phyloP scores from a whole-genome alignment of 768 basidiomycete genomes.

The Termitomyces sp. region DNA sequence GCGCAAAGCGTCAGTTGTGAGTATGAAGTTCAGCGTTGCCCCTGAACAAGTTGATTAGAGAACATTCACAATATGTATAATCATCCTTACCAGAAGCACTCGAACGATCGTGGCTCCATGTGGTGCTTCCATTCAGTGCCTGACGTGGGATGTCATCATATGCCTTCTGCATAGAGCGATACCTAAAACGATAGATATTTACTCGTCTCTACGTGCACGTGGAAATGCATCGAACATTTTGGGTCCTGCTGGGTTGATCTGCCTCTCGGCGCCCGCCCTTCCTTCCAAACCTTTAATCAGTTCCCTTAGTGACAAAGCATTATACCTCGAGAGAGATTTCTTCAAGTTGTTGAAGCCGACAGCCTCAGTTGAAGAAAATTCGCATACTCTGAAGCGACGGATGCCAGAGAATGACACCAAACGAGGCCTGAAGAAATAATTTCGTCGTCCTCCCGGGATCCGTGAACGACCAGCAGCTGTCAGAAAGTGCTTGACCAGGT shows the following conservation, averaged over 20 bases:
- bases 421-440: background rate
- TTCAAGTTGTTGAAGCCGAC: background rate
- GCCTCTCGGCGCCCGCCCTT: background rate
- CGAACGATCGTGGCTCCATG: too few species aligned
- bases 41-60: background rate
- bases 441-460: background rate
- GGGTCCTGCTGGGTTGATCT: too few species aligned
- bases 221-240: background rate
- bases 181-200: background rate
- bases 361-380: background rate
- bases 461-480: background rate
- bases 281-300: background rate
- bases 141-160: background rate
- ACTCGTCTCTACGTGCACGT: background rate
- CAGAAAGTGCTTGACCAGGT: background rate
- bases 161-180: background rate
- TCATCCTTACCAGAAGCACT: background rate
- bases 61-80: background rate
- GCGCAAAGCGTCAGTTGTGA: background rate
- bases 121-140: background rate
- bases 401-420: background rate
- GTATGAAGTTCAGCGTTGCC: background rate
- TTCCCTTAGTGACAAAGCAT: background rate
- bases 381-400: background rate
- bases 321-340: too few species aligned